These are phyloP conservation scores for Pichia terricola DNA, from an alignment of 1,139 yeast genomes.

Conservation along the genomic window DNA sequence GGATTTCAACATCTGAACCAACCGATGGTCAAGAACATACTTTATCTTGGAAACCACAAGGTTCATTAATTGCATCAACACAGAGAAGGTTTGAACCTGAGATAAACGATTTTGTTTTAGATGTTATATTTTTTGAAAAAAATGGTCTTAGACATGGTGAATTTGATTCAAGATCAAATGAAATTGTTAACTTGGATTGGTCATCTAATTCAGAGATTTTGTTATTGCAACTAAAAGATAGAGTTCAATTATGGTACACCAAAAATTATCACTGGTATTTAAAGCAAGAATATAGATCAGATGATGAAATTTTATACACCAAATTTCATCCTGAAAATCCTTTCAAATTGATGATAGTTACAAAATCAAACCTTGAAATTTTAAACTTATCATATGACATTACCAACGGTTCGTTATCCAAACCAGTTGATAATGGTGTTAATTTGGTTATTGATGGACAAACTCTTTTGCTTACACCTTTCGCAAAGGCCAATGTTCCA, in stretches of 20 bases:
- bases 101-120: conserved; percentile 36
- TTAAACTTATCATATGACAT: conserved; percentile 61
- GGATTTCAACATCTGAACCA: conserved; percentile 86
- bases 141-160: conserved; percentile 92
- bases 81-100: conserved; percentile 49
- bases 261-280: conserved; percentile 95
- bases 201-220: conserved; percentile 73
- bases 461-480: conserved; percentile 69
- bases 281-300: conserved; percentile 58
- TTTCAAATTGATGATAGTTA: conserved; percentile 58
- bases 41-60: conserved; percentile 86
- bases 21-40: conserved; percentile 70
- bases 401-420: conserved; percentile 56
- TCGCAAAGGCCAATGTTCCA: conserved; percentile 81
- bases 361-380: conserved; percentile 41
- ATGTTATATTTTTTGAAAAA: conserved; percentile 76
- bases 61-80: conserved; percentile 75
- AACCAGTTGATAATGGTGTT: conserved; percentile 71
- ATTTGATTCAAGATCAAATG: conserved; percentile 56
- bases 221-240: conserved; percentile 51
- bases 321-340: conserved; percentile 92
- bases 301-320: conserved; percentile 36
- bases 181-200: conserved; percentile 48
- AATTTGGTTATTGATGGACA: conserved; percentile 74
- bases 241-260: conserved; percentile 79